Conservation (phyloP, 306 rosid species). For the Malus orientalis region DNA sequence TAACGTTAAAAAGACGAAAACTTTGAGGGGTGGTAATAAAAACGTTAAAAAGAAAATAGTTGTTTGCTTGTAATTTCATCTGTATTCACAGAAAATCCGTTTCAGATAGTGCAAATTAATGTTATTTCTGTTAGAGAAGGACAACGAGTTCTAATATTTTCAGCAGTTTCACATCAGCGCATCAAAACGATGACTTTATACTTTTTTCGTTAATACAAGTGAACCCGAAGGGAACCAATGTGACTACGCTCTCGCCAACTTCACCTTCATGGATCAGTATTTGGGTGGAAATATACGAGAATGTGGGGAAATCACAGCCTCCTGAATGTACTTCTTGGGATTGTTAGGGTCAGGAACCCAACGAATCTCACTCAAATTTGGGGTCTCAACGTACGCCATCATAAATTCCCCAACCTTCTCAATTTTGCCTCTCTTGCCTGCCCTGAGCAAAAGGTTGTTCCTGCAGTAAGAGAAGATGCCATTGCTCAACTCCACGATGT, state of each 20-base stretch:
- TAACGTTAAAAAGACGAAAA: no score
- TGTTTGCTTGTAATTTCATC: no score
- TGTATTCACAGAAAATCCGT: no score
- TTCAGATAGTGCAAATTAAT: no score
- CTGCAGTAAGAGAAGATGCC: conserved; percentile 63
- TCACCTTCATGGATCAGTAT: not conserved
- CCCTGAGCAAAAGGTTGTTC: conserved; percentile 45
- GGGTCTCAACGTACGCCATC: conserved; percentile 61
- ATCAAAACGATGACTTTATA: no score
- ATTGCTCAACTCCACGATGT: conserved; percentile 31
- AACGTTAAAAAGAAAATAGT: no score
- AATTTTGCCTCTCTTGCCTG: conserved; percentile 70
- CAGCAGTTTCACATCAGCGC: no score
- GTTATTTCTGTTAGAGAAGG: no score
- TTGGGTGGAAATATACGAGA: conserved; percentile 55
- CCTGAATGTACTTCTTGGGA: conserved; percentile 40
- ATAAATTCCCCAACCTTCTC: conserved; percentile 66
- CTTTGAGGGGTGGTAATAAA: not conserved
- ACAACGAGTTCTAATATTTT: no score
- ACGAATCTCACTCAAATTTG: conserved; percentile 78
- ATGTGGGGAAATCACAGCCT: conserved; percentile 39
- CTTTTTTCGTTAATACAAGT: no score
- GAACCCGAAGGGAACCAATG: not conserved
- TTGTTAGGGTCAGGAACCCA: conserved; percentile 51
- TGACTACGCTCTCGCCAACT: not conserved